Evolutionary conservation across 1,139 yeast species (phyloP).

Genomic region (Geotrichum cucujoidarum): DNA sequence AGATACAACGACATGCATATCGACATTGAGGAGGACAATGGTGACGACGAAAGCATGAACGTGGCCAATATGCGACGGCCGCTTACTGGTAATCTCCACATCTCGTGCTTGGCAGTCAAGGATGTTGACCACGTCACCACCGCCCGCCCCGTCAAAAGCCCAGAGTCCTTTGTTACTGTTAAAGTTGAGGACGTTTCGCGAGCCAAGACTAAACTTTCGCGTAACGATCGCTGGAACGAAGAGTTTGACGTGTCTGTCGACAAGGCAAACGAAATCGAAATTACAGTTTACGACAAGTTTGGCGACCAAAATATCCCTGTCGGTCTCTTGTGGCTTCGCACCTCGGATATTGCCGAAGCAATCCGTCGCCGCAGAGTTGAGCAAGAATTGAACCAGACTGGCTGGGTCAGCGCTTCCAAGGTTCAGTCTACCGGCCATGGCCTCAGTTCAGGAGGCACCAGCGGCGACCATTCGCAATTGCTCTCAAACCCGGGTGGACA

Average conservation of each 20-base stretch:
- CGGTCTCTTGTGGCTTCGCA: conserved; percentile 86
- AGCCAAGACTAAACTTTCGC: conserved; percentile 68
- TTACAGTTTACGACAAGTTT: conserved; percentile 76
- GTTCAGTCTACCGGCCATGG: conserved; percentile 35
- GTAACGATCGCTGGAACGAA: conserved; percentile 82
- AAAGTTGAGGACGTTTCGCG: conserved; percentile 84
- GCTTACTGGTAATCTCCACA: conserved; percentile 68
- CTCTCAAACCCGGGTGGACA: not conserved
- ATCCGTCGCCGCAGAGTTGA: conserved; percentile 85
- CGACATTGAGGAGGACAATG: conserved; percentile 52
- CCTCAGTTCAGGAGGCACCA: conserved; percentile 13
- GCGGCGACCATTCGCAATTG: conserved; percentile 8
- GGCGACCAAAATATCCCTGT: conserved; percentile 72
- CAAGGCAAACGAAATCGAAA: conserved; percentile 85
- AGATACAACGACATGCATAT: conserved; percentile 88
- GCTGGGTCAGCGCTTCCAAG: conserved; percentile 76
- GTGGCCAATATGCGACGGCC: conserved; percentile 72
- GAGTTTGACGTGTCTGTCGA: conserved; percentile 76
- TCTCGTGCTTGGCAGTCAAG: conserved; percentile 68
- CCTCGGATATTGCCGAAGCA: conserved; percentile 90
- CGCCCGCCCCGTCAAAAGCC: conserved; percentile 66
- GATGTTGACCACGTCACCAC: conserved; percentile 92
- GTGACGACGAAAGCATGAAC: conserved; percentile 48
- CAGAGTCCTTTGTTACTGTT: conserved; percentile 72
- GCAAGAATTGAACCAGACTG: conserved; percentile 63